Percentiles rank a stretch among this genome's conserved stretches.
Evolutionary conservation across 2,329 filamentous ascomycete genomes (phyloP).

Genomic region (Meredithiella fracta): DNA sequence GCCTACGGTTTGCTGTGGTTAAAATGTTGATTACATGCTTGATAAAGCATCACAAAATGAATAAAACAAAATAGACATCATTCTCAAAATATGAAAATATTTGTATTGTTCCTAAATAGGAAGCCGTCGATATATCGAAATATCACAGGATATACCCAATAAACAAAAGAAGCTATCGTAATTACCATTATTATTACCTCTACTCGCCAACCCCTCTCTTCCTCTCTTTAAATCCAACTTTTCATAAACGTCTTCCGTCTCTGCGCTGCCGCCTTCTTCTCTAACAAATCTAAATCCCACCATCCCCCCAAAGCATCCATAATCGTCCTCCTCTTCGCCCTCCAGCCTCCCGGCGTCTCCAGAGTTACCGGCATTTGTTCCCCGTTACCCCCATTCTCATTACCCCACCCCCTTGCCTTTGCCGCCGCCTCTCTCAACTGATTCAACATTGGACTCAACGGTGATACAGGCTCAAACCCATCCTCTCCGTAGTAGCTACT

Average conservation of each 20-base stretch:
- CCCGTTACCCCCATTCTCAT: neutral
- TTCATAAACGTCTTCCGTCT: slow-evolving; percentile 12
- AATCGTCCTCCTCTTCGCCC: slow-evolving; percentile 29
- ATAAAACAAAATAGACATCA: too few species aligned
- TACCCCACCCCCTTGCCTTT: neutral
- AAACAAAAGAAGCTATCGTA: neutral
- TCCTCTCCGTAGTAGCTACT: slow-evolving; percentile 11
- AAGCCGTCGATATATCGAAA: too few species aligned
- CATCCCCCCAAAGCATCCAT: slow-evolving; percentile 34
- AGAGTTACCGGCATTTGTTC: slow-evolving; percentile 15
- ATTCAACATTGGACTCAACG: slow-evolving; percentile 17
- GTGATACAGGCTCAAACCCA: slow-evolving; percentile 16
- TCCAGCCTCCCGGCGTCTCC: slow-evolving; percentile 14
- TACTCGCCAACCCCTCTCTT: neutral
- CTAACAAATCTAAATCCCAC: slow-evolving; percentile 37
- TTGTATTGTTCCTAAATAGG: too few species aligned
- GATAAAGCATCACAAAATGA: neutral
- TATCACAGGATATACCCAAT: too few species aligned
- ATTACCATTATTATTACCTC: neutral
- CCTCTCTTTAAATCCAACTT: slow-evolving; percentile 11
- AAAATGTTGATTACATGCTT: slow-evolving; percentile 7
- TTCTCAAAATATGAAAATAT: too few species aligned
- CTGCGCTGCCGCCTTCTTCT: slow-evolving; percentile 16
- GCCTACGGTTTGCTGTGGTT: slow-evolving; percentile 28
- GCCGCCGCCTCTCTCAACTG: slow-evolving; percentile 12